Conservation (phyloP, 495 filamentous ascomycete species). For the Aspergillus olivimuriae region DNA sequence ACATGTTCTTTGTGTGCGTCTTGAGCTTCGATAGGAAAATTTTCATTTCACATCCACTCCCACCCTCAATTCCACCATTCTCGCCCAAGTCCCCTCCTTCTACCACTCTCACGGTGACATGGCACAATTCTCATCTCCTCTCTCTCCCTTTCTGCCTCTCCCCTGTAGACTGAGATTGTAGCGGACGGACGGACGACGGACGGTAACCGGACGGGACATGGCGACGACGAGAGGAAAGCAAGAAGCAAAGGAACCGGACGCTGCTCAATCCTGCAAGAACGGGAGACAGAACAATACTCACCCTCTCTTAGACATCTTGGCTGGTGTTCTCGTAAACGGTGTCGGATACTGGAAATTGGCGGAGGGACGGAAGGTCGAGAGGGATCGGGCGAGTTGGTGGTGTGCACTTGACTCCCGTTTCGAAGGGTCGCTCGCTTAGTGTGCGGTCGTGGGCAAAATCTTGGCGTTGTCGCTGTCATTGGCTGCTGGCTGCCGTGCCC, state of each 20-base stretch:
- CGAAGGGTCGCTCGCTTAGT: constrained; percentile 44
- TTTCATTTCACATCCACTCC: too few species aligned
- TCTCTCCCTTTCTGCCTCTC: constrained; percentile 5
- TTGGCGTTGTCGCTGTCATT: constrained; percentile 29
- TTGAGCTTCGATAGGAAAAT: too few species aligned
- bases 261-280: too few species aligned
- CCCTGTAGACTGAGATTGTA: too few species aligned
- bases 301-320: constrained; percentile 55
- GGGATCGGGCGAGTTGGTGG: constrained; percentile 14
- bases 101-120: too few species aligned
- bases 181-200: not conserved
- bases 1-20: too few species aligned
- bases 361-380: constrained; percentile 29
- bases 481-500: constrained; percentile 26
- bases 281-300: constrained; percentile 25
- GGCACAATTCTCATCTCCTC: constrained; percentile 3
- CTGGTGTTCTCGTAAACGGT: constrained; percentile 38
- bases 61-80: constrained; percentile 1
- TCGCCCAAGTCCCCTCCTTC: not conserved
- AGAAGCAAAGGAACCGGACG: too few species aligned
- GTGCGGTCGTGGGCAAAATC: constrained; percentile 40
- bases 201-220: too few species aligned
- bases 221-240: not conserved
- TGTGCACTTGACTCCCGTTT: constrained; percentile 15
- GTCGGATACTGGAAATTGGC: constrained; percentile 37